Percentiles rank a stretch among this genome's conserved stretches.
Conservation (phyloP, 805 yeast species). For the Saccharomycopsis babjevae region DNA sequence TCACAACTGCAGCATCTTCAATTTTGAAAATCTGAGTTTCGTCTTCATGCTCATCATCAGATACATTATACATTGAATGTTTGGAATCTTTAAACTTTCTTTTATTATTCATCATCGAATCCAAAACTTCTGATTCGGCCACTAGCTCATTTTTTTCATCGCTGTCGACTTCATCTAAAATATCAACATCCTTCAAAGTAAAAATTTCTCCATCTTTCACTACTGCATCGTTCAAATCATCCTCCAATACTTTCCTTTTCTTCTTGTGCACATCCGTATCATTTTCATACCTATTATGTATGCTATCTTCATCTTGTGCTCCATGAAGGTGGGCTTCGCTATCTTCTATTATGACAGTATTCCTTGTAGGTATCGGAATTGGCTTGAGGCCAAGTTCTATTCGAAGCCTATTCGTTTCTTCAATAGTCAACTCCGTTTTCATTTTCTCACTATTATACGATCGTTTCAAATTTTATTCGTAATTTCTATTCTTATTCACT, state of each 20-base stretch:
- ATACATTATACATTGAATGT: conserved; percentile 4
- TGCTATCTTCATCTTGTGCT: neutral
- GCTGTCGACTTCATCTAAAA: conserved; percentile 26
- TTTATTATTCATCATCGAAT: conserved; percentile 20
- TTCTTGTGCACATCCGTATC: neutral
- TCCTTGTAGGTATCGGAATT: conserved; percentile 20
- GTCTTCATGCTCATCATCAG: conserved; percentile 13
- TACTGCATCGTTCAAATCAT: conserved; percentile 5
- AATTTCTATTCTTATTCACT: neutral
- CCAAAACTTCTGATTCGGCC: conserved; percentile 25
- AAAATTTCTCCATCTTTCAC: conserved; percentile 30
- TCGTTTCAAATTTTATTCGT: neutral
- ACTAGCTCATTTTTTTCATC: conserved; percentile 26
- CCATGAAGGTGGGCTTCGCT: neutral
- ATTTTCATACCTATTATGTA: too few relatives aligned
- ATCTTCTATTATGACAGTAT: neutral
- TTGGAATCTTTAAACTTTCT: conserved; percentile 21
- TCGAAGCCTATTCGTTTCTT: conserved; percentile 40
- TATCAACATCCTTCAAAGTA: conserved; percentile 34
- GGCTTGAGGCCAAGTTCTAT: conserved; percentile 34
- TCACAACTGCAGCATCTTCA: conserved; percentile 13
- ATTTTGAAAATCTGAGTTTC: conserved; percentile 19
- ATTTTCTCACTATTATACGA: neutral
- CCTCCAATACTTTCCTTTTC: neutral
- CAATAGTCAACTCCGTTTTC: conserved; percentile 24